Evolutionary conservation across 371 early-diverging fungal species (phyloP).

Genomic region (Actinomortierella wolfii): DNA sequence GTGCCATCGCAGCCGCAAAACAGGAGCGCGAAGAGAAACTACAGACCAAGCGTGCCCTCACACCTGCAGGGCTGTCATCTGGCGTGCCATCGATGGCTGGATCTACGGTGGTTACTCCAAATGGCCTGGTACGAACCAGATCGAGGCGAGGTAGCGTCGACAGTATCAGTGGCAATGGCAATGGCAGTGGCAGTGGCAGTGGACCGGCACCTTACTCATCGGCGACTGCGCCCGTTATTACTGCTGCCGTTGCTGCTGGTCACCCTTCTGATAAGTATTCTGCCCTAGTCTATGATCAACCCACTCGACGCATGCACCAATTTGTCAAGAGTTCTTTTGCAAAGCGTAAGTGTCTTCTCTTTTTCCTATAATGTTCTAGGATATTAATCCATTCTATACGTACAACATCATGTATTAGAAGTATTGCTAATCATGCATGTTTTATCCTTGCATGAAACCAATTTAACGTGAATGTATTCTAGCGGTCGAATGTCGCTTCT

Average conservation of each 20-base stretch:
- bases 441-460: too few relatives aligned
- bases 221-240: background rate
- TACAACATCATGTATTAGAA: too few relatives aligned
- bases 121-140: background rate
- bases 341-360: slow-evolving; percentile 37
- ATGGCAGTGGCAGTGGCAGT: background rate
- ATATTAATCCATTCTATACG: too few relatives aligned
- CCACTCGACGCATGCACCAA: slow-evolving; percentile 13
- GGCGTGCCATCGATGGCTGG: slow-evolving; percentile 25
- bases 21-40: slow-evolving; percentile 4
- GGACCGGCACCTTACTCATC: background rate
- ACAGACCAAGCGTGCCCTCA: slow-evolving; percentile 24
- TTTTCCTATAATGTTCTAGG: background rate
- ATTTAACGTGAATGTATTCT: too few relatives aligned
- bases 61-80: slow-evolving; percentile 28
- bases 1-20: slow-evolving; percentile 6
- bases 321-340: slow-evolving; percentile 51
- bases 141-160: slow-evolving; percentile 36
- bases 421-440: too few relatives aligned
- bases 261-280: slow-evolving; percentile 5
- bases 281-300: background rate
- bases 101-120: slow-evolving; percentile 5
- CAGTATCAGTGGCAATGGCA: slow-evolving; percentile 22
- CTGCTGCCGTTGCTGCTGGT: background rate
- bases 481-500: slow-evolving; percentile 48